Percentiles rank a stretch among this genome's conserved stretches.
These are phyloP conservation scores for Arachnopeziza araneosa DNA, from an alignment of 2,329 filamentous ascomycete species.

Conservation along the genomic window DNA sequence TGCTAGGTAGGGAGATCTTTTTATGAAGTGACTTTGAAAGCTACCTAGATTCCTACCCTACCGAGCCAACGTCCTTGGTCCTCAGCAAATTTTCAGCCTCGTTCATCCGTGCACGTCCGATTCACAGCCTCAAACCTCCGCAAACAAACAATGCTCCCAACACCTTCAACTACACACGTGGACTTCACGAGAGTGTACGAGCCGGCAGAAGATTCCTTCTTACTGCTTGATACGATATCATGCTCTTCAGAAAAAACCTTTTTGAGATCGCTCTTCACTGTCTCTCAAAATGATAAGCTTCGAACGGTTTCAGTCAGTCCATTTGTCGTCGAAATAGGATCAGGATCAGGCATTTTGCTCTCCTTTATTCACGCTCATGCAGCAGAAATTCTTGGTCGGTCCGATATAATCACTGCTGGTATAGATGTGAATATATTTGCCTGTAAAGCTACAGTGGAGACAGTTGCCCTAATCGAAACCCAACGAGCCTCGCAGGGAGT, in stretches of 20 bases:
- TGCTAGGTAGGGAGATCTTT: neutral
- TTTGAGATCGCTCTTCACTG: constrained; percentile 9
- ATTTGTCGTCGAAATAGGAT: constrained; percentile 78
- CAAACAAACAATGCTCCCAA: constrained; percentile 67
- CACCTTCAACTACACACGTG: constrained; percentile 88
- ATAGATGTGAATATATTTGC: constrained; percentile 84
- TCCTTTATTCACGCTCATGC: constrained; percentile 80
- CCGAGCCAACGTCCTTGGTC: no score
- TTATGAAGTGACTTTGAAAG: neutral
- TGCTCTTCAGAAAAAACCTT: constrained; percentile 36
- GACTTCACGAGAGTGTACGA: constrained; percentile 87
- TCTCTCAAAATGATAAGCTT: neutral
- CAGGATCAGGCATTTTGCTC: constrained; percentile 90
- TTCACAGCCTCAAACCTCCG: no score
- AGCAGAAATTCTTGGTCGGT: constrained; percentile 63
- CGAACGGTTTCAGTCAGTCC: constrained; percentile 38
- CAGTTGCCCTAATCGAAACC: constrained; percentile 48
- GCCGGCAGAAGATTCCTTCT: constrained; percentile 91
- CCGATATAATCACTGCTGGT: constrained; percentile 64
- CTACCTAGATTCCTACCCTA: neutral
- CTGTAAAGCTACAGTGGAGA: constrained; percentile 67
- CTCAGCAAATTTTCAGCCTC: neutral
- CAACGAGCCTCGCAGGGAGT: constrained; percentile 32
- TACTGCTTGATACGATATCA: constrained; percentile 87
- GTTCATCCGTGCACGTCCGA: neutral